Percentiles rank a stretch among this genome's conserved stretches.
Conservation (phyloP, 139 green algal genomes). For the Volvox reticuliferus region DNA sequence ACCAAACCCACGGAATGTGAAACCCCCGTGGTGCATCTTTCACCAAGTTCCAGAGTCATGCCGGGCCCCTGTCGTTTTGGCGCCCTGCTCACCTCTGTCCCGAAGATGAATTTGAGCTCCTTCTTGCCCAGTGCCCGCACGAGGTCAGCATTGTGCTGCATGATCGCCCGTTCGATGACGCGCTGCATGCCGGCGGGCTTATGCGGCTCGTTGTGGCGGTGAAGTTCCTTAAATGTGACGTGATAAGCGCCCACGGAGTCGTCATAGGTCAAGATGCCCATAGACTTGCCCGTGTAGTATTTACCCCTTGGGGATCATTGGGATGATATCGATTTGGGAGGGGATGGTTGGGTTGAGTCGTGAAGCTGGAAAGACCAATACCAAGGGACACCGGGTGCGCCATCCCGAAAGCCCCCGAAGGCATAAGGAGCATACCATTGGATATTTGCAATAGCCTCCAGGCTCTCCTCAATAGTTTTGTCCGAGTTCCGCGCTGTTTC, state of each 20-base stretch:
- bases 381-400: too few species aligned
- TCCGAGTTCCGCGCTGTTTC: background rate
- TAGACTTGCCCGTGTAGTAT: slow-evolving; percentile 20
- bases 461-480: background rate
- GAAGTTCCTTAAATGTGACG: background rate
- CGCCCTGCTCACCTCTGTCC: slow-evolving; percentile 25
- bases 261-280: slow-evolving; percentile 2
- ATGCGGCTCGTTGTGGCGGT: slow-evolving; percentile 41
- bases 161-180: slow-evolving; percentile 15
- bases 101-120: slow-evolving; percentile 40
- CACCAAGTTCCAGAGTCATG: too few species aligned
- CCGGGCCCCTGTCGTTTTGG: too few species aligned
- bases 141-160: slow-evolving; percentile 31
- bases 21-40: too few species aligned
- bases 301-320: background rate
- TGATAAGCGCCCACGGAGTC: background rate
- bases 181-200: slow-evolving; percentile 41
- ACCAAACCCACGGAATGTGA: too few species aligned
- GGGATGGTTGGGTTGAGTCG: too few species aligned
- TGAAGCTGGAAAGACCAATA: too few species aligned
- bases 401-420: background rate
- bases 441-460: slow-evolving; percentile 4
- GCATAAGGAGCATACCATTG: slow-evolving; percentile 1
- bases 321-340: too few species aligned
- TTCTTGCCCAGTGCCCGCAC: background rate